These are phyloP conservation scores for Pleurotus pulmonarius DNA, from an alignment of 768 basidiomycete species.

Conservation along the genomic window DNA sequence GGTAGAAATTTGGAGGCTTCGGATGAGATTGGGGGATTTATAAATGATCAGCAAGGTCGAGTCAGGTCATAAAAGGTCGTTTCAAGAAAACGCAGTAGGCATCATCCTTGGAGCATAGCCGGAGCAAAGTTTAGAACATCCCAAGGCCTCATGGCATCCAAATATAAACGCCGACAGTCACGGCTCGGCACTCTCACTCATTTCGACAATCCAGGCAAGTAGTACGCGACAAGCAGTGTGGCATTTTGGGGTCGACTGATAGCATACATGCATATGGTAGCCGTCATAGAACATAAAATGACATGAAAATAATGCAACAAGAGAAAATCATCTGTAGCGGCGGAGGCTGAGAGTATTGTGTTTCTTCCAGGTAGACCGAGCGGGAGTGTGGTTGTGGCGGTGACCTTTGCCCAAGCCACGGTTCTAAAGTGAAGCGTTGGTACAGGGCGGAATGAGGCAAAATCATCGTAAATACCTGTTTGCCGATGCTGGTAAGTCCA, in stretches of 20 bases:
- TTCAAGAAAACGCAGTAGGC: constrained; percentile 6
- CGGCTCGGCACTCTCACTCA: neutral
- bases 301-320: constrained; percentile 6
- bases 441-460: constrained; percentile 5
- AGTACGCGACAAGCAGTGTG: neutral
- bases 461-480: constrained; percentile 60
- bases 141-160: neutral
- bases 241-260: neutral
- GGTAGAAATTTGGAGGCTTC: too few relatives aligned
- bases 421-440: constrained; percentile 50
- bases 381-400: constrained; percentile 89
- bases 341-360: constrained; percentile 97
- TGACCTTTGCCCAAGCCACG: constrained; percentile 96
- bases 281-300: neutral
- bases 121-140: neutral
- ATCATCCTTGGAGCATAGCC: neutral
- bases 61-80: neutral
- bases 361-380: constrained; percentile 91
- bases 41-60: neutral
- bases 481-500: constrained; percentile 95
- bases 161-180: neutral
- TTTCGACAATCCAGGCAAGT: neutral
- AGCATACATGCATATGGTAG: constrained; percentile 1
- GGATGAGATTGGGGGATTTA: neutral
- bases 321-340: constrained; percentile 69